phyloP scores from a whole-genome alignment of 495 filamentous ascomycete species.

The Neurospora africana region DNA sequence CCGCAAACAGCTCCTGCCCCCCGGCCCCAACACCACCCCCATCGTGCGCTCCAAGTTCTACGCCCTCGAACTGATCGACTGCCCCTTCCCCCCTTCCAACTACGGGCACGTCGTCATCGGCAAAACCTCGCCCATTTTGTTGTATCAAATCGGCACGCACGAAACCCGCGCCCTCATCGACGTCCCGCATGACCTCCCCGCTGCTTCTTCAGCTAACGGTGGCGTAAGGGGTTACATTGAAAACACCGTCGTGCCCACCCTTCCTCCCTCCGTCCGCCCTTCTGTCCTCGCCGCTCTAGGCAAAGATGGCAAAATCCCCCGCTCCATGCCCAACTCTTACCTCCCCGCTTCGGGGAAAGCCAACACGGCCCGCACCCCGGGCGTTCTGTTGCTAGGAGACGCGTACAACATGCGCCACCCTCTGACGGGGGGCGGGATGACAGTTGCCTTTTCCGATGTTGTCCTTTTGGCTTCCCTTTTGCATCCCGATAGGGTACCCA shows the following conservation, averaged over 20 bases:
- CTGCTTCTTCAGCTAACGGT: conserved; percentile 57
- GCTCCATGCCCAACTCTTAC: conserved; percentile 90
- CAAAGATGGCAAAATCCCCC: conserved; percentile 53
- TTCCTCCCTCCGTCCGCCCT: conserved; percentile 63
- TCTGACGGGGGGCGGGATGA: conserved; percentile 91
- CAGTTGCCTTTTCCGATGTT: conserved; percentile 83
- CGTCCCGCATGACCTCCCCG: conserved; percentile 70
- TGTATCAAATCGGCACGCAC: conserved; percentile 95
- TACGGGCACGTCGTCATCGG: conserved; percentile 86
- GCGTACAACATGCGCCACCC: conserved; percentile 97
- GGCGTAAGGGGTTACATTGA: conserved; percentile 73
- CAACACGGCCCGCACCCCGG: conserved; percentile 53
- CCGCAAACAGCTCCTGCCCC: conserved; percentile 60
- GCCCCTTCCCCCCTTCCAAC: conserved; percentile 55
- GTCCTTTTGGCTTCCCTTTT: conserved; percentile 64
- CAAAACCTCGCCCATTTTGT: conserved; percentile 66
- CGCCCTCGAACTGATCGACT: conserved; percentile 84
- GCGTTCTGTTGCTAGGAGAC: conserved; percentile 77
- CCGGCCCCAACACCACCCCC: conserved; percentile 41
- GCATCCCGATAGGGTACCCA: conserved; percentile 51
- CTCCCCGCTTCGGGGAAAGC: conserved; percentile 50
- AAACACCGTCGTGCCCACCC: conserved; percentile 63
- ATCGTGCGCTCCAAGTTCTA: conserved; percentile 75
- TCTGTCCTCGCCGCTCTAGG: conserved; percentile 64
- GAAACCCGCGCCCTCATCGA: conserved; percentile 88